Conservation (phyloP, 1,284 basidiomycete genomes). For the Tylopilus sp. region DNA sequence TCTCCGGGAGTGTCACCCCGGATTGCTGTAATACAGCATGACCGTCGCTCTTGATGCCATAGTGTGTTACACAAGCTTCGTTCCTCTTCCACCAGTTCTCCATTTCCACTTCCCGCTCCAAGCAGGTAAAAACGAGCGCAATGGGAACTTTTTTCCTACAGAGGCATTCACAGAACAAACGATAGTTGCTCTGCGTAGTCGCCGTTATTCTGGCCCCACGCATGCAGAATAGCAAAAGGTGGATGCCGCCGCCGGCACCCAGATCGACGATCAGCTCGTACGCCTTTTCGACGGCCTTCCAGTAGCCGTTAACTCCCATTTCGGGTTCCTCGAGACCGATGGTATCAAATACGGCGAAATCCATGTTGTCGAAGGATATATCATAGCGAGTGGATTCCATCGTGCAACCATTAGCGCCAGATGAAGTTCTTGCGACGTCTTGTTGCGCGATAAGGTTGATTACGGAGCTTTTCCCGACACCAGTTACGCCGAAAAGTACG, state of each 20-base stretch:
- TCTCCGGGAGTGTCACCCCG: constrained; percentile 22
- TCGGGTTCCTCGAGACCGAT: constrained; percentile 41
- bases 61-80: constrained; percentile 24
- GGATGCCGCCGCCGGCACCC: constrained; percentile 31
- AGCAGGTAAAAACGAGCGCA: constrained; percentile 38
- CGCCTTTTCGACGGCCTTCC: constrained; percentile 35
- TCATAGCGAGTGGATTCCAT: constrained; percentile 26
- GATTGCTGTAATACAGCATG: constrained; percentile 42
- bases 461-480: constrained; percentile 36
- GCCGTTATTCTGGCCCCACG: constrained; percentile 36
- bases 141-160: constrained; percentile 36
- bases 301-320: constrained; percentile 26
- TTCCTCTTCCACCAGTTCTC: constrained; percentile 41
- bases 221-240: constrained; percentile 41
- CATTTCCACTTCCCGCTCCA: constrained; percentile 38
- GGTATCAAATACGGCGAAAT: constrained; percentile 37
- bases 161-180: constrained; percentile 35
- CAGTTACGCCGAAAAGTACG: constrained; percentile 34
- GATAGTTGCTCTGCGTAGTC: constrained; percentile 36
- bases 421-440: constrained; percentile 27
- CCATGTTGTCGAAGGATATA: constrained; percentile 20
- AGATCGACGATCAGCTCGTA: constrained; percentile 35
- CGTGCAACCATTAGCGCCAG: constrained; percentile 31
- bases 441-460: constrained; percentile 33
- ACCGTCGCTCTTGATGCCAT: constrained; percentile 33